Evolutionary conservation across 169 alveolate species (phyloP).

Genomic region (Eimeria maxima): DNA sequence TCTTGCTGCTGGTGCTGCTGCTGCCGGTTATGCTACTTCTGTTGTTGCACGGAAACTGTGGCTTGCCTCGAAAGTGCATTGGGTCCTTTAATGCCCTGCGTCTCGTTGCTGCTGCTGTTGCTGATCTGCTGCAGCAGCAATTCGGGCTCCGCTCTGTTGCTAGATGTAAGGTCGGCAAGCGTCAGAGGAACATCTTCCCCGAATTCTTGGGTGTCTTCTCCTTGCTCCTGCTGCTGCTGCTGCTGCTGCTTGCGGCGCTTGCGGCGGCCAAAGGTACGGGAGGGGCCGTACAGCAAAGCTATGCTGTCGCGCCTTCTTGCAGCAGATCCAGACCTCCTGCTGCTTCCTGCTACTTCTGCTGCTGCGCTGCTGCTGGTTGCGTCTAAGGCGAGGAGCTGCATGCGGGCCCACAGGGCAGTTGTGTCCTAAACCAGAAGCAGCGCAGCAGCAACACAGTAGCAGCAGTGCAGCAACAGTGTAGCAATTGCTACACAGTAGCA

Average conservation of each 20-base stretch:
- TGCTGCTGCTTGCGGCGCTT: constrained; percentile 49
- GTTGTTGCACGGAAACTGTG: neutral
- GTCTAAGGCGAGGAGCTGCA: constrained; percentile 53
- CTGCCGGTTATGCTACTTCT: too few species aligned
- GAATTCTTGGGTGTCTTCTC: neutral
- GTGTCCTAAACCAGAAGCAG: neutral
- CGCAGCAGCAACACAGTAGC: neutral
- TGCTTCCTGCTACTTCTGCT: neutral
- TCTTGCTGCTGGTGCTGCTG: neutral
- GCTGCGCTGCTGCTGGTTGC: constrained; percentile 8
- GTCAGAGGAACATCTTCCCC: constrained; percentile 14
- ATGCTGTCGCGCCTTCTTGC: neutral
- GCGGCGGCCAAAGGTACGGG: constrained; percentile 57
- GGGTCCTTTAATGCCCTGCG: neutral
- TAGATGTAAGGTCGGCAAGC: neutral
- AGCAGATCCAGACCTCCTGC: neutral
- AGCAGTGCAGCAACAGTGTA: neutral
- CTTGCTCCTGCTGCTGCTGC: constrained; percentile 35
- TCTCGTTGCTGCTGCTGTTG: neutral
- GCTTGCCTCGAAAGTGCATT: constrained; percentile 14
- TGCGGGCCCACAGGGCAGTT: constrained; percentile 42
- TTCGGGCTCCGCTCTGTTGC: constrained; percentile 7
- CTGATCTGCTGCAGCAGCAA: constrained; percentile 7
- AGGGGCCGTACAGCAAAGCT: neutral
- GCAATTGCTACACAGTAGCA: neutral